phyloP scores from a whole-genome alignment of 1,139 yeast species.

The Magnusiomyces tetraspermus region DNA sequence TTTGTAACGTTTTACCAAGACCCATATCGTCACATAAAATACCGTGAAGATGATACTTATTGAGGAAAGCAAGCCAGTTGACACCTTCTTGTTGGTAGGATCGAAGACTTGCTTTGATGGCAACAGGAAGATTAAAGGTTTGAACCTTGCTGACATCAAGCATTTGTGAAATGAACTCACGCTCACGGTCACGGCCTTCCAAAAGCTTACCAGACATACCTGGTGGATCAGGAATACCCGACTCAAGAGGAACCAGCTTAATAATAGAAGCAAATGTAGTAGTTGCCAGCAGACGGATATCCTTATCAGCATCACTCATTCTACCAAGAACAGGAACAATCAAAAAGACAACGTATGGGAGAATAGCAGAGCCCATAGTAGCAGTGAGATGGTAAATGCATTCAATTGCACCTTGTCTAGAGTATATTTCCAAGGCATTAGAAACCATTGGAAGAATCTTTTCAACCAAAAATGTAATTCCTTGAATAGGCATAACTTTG shows the following conservation, averaged over 20 bases:
- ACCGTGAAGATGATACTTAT: conserved; percentile 92
- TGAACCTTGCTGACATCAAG: conserved; percentile 94
- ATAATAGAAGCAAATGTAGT: conserved; percentile 95
- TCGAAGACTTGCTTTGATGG: conserved; percentile 86
- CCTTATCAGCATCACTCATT: conserved; percentile 92
- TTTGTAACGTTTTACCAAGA: conserved; percentile 91
- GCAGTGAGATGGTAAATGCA: conserved; percentile 75
- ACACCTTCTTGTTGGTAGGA: conserved; percentile 98
- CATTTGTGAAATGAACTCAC: conserved; percentile 95
- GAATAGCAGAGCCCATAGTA: conserved; percentile 78
- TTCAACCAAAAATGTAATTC: conserved; percentile 74
- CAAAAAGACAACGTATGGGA: conserved; percentile 90
- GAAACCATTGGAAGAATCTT: conserved; percentile 69
- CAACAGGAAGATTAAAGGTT: conserved; percentile 79
- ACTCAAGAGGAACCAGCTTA: conserved; percentile 91
- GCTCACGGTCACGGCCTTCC: conserved; percentile 84
- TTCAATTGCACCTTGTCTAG: conserved; percentile 92
- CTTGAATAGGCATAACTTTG: conserved; percentile 58
- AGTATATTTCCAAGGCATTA: conserved; percentile 64
- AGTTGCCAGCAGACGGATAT: conserved; percentile 83
- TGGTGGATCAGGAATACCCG: conserved; percentile 93
- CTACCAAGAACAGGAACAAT: conserved; percentile 95
- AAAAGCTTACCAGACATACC: conserved; percentile 81
- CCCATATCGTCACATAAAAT: conserved; percentile 99
- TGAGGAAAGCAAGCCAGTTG: conserved; percentile 93